A percentile compares a stretch with the other conserved stretches of the same genome.
Conservation (phyloP, 2,329 filamentous ascomycete species). For the Graphilbum ipis-grandicollis region DNA sequence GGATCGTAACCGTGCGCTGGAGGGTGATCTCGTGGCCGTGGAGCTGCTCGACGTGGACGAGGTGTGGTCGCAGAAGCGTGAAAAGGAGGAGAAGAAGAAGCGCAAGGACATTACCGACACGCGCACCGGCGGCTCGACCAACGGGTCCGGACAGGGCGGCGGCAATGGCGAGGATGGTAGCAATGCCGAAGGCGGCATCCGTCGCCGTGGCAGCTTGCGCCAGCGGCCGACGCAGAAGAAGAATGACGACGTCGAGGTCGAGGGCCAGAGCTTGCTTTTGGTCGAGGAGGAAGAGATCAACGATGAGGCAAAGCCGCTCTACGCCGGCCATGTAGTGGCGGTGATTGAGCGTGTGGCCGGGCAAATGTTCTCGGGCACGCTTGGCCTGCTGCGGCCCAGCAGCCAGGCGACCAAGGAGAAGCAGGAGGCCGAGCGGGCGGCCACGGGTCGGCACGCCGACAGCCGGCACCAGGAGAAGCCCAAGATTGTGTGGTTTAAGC, state of each 20-base stretch:
- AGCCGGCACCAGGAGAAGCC: conserved; percentile 86
- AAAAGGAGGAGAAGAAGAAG: conserved; percentile 99
- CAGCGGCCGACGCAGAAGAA: conserved; percentile 98
- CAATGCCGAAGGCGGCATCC: conserved; percentile 65
- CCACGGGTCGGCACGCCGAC: conserved; percentile 53
- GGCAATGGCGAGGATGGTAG: conserved; percentile 42
- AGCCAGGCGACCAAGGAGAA: conserved; percentile 99
- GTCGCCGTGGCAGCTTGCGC: conserved; percentile 82
- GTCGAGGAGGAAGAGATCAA: conserved; percentile 98
- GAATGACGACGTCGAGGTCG: conserved; percentile 97
- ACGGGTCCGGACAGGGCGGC: conserved; percentile 48
- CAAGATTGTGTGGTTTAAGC: conserved; percentile 99
- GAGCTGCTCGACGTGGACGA: conserved; percentile 96
- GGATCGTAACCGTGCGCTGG: conserved; percentile 88
- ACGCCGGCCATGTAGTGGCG: conserved; percentile 91
- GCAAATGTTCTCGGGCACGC: conserved; percentile 96
- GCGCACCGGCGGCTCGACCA: conserved; percentile 57
- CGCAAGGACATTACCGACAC: conserved; percentile 96
- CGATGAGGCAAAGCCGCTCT: conserved; percentile 93
- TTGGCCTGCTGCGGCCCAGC: conserved; percentile 84
- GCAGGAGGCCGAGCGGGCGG: conserved; percentile 89
- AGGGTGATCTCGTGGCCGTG: conserved; percentile 88
- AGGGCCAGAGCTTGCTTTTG: conserved; percentile 88
- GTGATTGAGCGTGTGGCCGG: conserved; percentile 94
- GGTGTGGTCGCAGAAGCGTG: conserved; percentile 95